Percentiles rank a stretch among this genome's conserved stretches.
Conservation (phyloP, 352 stramenopile species). For the Globisporangium splendens region DNA sequence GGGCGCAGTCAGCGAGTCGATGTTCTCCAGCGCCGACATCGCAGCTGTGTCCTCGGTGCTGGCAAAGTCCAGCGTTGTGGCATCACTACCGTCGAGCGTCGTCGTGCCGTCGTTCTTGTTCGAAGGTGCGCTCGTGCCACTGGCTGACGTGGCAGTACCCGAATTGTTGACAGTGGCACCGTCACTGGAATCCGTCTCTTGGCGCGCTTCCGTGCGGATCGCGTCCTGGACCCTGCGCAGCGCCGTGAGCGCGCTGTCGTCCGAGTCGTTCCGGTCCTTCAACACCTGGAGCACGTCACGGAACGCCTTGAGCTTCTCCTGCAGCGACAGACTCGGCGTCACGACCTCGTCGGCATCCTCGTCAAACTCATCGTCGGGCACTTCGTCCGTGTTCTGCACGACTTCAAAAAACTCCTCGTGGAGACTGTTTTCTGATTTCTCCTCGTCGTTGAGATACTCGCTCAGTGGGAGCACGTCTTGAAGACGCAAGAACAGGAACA, state of each 20-base stretch:
- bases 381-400: conserved; percentile 58
- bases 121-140: too few relatives aligned
- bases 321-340: conserved; percentile 41
- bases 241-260: conserved; percentile 49
- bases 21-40: conserved; percentile 15
- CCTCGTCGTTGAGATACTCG: conserved; percentile 75
- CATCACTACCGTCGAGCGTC: conserved; percentile 7
- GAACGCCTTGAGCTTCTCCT: conserved; percentile 81
- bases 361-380: conserved; percentile 64
- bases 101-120: too few relatives aligned
- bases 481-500: conserved; percentile 63
- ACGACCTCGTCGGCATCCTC: conserved; percentile 42
- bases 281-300: conserved; percentile 71
- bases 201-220: conserved; percentile 45
- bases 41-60: conserved; percentile 7
- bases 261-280: conserved; percentile 64
- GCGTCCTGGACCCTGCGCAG: conserved; percentile 64
- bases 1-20: conserved; percentile 11
- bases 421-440: conserved; percentile 58
- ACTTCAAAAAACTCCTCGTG: conserved; percentile 85
- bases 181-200: conserved; percentile 5
- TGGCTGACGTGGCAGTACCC: too few relatives aligned
- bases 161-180: too few relatives aligned
- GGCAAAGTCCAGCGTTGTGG: conserved; percentile 14
- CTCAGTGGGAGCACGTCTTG: conserved; percentile 53